A percentile compares a stretch with the other conserved stretches of the same genome.
These are phyloP conservation scores for Arthrobotrys sinensis DNA, from an alignment of 2,329 filamentous ascomycete genomes.

Conservation along the genomic window DNA sequence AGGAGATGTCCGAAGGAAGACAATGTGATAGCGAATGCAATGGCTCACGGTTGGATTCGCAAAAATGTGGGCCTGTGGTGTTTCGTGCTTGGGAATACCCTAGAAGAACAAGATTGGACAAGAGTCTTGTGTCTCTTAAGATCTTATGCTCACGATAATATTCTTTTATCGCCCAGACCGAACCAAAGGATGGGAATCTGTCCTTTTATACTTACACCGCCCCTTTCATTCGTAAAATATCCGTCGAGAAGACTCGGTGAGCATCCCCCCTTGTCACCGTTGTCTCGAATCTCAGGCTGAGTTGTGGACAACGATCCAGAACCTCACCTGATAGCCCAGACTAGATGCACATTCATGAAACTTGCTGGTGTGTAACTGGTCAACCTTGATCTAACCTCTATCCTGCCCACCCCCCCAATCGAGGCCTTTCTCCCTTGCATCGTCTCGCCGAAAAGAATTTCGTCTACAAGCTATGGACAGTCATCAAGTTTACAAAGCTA, in stretches of 20 bases:
- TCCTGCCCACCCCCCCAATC: constrained; percentile 9
- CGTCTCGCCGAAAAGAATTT: constrained; percentile 53
- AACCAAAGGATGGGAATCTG: constrained; percentile 48
- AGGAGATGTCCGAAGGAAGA: constrained; percentile 60
- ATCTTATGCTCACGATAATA: constrained; percentile 54
- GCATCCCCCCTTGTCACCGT: constrained; percentile 49
- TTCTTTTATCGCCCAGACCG: constrained; percentile 17
- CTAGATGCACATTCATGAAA: constrained; percentile 54
- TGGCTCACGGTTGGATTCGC: constrained; percentile 54
- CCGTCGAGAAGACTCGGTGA: constrained; percentile 55
- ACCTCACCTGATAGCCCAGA: constrained; percentile 45
- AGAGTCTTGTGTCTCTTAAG: constrained; percentile 59
- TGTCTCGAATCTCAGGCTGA: constrained; percentile 54
- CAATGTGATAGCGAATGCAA: constrained; percentile 41
- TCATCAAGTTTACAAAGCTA: constrained; percentile 23
- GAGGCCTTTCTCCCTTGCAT: constrained; percentile 35
- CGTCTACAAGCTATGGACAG: constrained; percentile 29
- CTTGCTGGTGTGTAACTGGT: constrained; percentile 59
- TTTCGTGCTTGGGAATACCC: constrained; percentile 59
- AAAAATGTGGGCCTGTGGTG: constrained; percentile 53
- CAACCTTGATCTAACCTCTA: constrained; percentile 37
- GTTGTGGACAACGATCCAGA: constrained; percentile 60
- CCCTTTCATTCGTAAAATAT: constrained; percentile 55
- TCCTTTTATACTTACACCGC: constrained; percentile 54
- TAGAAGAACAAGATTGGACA: constrained; percentile 59